A percentile compares a stretch with the other conserved stretches of the same genome.
Evolutionary conservation across 768 basidiomycete genomes (phyloP).

Genomic region (Russula sp.): DNA sequence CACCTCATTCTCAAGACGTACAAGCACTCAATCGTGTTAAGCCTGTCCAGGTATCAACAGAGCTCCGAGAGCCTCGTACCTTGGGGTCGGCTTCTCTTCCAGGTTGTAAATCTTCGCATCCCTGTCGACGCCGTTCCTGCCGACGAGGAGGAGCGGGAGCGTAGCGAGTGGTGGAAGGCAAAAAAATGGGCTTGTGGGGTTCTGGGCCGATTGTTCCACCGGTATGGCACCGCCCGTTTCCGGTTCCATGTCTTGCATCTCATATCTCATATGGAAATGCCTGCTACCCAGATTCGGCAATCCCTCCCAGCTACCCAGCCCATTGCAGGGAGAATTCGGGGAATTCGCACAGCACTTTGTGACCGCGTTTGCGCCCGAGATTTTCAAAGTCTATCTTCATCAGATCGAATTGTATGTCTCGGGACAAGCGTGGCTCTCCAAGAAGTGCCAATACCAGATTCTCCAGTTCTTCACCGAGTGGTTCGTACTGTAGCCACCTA

Average conservation of each 20-base stretch:
- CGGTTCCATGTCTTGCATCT: neutral
- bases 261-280: neutral
- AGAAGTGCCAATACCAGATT: slow-evolving; percentile 77
- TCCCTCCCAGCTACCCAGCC: slow-evolving; percentile 74
- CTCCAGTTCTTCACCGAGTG: slow-evolving; percentile 86
- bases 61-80: slow-evolving; percentile 68
- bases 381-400: slow-evolving; percentile 69
- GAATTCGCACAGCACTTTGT: slow-evolving; percentile 75
- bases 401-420: slow-evolving; percentile 68
- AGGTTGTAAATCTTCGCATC: slow-evolving; percentile 64
- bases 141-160: slow-evolving; percentile 70
- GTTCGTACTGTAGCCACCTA: slow-evolving; percentile 35
- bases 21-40: slow-evolving; percentile 70
- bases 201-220: slow-evolving; percentile 71
- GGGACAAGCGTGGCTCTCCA: slow-evolving; percentile 69
- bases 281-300: slow-evolving; percentile 58
- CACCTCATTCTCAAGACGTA: slow-evolving; percentile 86
- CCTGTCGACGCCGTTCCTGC: slow-evolving; percentile 59
- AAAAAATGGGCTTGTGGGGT: slow-evolving; percentile 93
- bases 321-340: slow-evolving; percentile 61
- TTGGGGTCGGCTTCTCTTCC: slow-evolving; percentile 81
- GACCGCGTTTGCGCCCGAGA: slow-evolving; percentile 74
- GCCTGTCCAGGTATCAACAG: slow-evolving; percentile 69
- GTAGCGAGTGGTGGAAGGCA: slow-evolving; percentile 81
- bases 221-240: slow-evolving; percentile 30